Evolutionary conservation across 805 yeast species (phyloP).

Genomic region (Kuraishia molischiana): DNA sequence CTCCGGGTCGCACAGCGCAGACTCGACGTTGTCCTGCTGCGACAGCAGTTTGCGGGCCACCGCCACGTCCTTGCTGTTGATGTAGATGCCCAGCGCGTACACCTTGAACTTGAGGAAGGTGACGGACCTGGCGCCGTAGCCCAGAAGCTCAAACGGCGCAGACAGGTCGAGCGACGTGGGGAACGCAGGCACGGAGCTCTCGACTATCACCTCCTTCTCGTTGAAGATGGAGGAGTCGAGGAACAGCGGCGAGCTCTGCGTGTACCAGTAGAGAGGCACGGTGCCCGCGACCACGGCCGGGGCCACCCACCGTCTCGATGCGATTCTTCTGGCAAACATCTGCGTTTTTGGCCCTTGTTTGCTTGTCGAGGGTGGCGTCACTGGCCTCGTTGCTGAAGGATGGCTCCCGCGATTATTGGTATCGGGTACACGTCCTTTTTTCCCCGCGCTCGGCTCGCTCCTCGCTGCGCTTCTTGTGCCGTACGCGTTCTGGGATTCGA

Average conservation of each 20-base stretch:
- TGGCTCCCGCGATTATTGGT: too few relatives aligned
- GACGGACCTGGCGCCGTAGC: slow-evolving; percentile 75
- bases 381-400: too few relatives aligned
- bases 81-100: slow-evolving; percentile 78
- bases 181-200: slow-evolving; percentile 17
- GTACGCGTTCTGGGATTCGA: too few relatives aligned
- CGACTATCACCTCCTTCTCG: slow-evolving; percentile 7
- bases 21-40: slow-evolving; percentile 29
- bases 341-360: too few relatives aligned
- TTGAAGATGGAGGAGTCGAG: not conserved
- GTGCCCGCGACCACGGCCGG: not conserved
- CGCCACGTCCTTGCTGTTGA: slow-evolving; percentile 48
- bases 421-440: too few relatives aligned
- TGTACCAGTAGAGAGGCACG: slow-evolving; percentile 5
- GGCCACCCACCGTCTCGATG: not conserved
- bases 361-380: too few relatives aligned
- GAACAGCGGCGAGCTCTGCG: not conserved
- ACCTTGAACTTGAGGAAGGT: slow-evolving; percentile 78
- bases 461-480: too few relatives aligned
- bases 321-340: too few relatives aligned
- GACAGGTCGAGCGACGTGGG: slow-evolving; percentile 12
- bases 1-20: slow-evolving; percentile 39
- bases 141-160: slow-evolving; percentile 45
- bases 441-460: too few relatives aligned
- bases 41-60: slow-evolving; percentile 30